These are phyloP conservation scores for Blepharisma stoltei DNA, from an alignment of 73 alveolate genomes.

Conservation along the genomic window DNA sequence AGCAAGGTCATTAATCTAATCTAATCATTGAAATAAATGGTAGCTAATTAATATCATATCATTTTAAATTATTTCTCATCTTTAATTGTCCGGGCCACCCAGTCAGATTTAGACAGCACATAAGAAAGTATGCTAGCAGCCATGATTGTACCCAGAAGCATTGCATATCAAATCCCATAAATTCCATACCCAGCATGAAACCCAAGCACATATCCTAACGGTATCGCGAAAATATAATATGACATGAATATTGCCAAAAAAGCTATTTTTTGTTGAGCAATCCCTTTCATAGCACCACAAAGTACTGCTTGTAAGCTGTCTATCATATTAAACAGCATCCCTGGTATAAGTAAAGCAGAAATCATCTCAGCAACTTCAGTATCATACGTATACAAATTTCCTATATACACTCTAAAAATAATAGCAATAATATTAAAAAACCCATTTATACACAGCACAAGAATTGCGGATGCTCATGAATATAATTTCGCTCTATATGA, in stretches of 20 bases:
- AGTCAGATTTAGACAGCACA: no score
- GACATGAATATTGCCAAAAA: neutral
- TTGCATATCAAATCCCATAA: no score
- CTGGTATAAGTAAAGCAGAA: neutral
- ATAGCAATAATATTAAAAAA: neutral
- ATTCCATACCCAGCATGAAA: no score
- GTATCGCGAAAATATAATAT: neutral
- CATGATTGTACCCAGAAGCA: no score
- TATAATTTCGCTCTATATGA: constrained; percentile 19
- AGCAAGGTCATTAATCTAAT: no score
- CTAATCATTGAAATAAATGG: no score
- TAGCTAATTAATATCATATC: no score
- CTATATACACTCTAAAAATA: neutral
- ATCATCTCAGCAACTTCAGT: neutral
- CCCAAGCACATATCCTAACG: no score
- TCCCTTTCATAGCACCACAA: constrained; percentile 39
- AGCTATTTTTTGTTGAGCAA: constrained; percentile 33
- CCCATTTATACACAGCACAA: neutral
- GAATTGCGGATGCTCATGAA: no score
- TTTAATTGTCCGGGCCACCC: no score
- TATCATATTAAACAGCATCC: neutral
- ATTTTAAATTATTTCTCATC: no score
- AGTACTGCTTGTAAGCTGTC: constrained; percentile 29
- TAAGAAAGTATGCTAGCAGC: no score
- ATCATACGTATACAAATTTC: constrained; percentile 28